Conservation (phyloP, 129 eudicot species). For the Lonicera japonica region DNA sequence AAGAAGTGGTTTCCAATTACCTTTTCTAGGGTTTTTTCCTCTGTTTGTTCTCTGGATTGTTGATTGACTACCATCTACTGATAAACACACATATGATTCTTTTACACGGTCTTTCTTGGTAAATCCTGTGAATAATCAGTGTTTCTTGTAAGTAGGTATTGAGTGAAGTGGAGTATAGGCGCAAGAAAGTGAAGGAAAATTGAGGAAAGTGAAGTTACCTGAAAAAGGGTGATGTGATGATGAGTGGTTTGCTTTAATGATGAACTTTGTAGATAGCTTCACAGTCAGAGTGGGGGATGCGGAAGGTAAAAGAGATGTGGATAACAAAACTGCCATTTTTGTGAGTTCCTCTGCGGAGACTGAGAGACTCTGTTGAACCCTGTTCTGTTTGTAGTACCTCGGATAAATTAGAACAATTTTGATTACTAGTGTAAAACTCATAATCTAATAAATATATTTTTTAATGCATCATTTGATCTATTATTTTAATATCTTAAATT, state of each 20-base stretch:
- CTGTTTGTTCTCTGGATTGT: constrained; percentile 32
- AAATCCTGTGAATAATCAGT: constrained; percentile 12
- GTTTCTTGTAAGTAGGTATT: constrained; percentile 15
- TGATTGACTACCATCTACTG: constrained; percentile 32
- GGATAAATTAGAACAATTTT: too few species aligned
- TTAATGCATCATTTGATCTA: too few species aligned
- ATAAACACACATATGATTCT: constrained; percentile 20
- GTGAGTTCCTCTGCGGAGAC: neutral
- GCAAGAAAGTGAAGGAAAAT: neutral
- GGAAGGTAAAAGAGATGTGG: constrained; percentile 33
- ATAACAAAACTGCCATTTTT: constrained; percentile 51
- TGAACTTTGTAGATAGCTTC: constrained; percentile 20
- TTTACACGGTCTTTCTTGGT: constrained; percentile 10
- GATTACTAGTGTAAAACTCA: too few species aligned
- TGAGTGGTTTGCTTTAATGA: constrained; percentile 7
- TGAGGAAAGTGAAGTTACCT: constrained; percentile 24
- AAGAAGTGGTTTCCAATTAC: constrained; percentile 39
- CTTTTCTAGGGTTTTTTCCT: constrained; percentile 40
- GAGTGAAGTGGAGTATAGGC: constrained; percentile 4
- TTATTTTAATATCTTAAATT: too few species aligned
- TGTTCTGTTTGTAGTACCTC: too few species aligned
- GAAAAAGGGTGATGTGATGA: constrained; percentile 21
- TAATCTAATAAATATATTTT: too few species aligned
- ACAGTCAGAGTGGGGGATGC: constrained; percentile 18
- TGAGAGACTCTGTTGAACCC: too few species aligned